A percentile compares a stretch with the other conserved stretches of the same genome.
phyloP scores from a whole-genome alignment of 768 basidiomycete genomes.

The Butyriboletus loyo region DNA sequence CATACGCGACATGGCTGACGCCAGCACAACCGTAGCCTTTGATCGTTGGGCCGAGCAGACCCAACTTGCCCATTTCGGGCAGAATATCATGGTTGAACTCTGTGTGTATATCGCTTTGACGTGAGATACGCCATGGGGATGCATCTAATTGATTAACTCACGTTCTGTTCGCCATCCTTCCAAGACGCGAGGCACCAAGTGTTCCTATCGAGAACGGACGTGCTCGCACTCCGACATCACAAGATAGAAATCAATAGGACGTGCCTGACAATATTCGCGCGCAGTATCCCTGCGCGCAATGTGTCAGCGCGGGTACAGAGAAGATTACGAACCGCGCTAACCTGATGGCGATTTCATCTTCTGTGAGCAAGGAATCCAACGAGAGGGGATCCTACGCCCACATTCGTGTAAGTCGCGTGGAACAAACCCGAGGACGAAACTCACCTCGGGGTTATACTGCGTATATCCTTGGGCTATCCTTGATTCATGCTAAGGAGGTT shows the following conservation, averaged over 20 bases:
- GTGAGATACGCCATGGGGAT: background rate
- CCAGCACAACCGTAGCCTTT: slow-evolving; percentile 94
- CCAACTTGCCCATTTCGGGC: slow-evolving; percentile 89
- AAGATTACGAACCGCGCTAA: slow-evolving; percentile 30
- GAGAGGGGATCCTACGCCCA: slow-evolving; percentile 75
- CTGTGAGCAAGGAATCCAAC: slow-evolving; percentile 75
- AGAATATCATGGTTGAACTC: slow-evolving; percentile 77
- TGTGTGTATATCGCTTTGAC: slow-evolving; percentile 27
- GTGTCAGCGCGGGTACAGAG: background rate
- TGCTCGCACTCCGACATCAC: background rate
- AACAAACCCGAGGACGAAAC: slow-evolving; percentile 1
- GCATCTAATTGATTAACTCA: slow-evolving; percentile 28
- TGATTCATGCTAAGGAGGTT: background rate
- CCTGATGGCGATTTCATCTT: slow-evolving; percentile 90
- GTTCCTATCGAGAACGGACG: slow-evolving; percentile 50
- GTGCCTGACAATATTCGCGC: slow-evolving; percentile 73
- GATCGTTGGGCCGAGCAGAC: slow-evolving; percentile 90
- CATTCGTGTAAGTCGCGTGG: slow-evolving; percentile 2
- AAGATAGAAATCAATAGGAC: slow-evolving; percentile 15
- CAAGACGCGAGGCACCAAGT: slow-evolving; percentile 82
- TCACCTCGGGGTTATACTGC: slow-evolving; percentile 21
- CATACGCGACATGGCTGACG: slow-evolving; percentile 87
- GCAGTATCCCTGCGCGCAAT: slow-evolving; percentile 65
- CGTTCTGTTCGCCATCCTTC: slow-evolving; percentile 88
- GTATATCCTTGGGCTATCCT: slow-evolving; percentile 17